phyloP scores from a whole-genome alignment of 1,139 yeast genomes.

The Hemisphaericaspora xylofermentans region DNA sequence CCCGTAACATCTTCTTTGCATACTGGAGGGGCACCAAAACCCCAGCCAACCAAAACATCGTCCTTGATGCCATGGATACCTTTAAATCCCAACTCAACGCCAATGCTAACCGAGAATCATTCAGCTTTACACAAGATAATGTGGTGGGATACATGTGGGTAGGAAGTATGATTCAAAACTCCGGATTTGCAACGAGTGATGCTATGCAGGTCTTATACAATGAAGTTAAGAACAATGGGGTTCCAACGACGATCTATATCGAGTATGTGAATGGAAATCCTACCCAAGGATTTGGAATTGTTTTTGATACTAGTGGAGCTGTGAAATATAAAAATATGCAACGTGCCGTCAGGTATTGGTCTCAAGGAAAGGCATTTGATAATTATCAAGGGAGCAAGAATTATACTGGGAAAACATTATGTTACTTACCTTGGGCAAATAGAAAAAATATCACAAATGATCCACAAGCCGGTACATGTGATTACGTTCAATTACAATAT shows the following conservation, averaged over 20 bases:
- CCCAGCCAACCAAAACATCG: constrained; percentile 10
- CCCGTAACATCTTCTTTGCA: constrained; percentile 11
- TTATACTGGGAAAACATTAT: constrained; percentile 3
- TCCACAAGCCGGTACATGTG: constrained; percentile 12
- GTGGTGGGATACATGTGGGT: constrained; percentile 17
- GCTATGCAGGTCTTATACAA: constrained; percentile 12
- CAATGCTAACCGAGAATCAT: constrained; percentile 12
- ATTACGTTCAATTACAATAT: constrained; percentile 2
- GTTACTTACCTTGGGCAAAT: constrained; percentile 6
- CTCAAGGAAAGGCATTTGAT: constrained; percentile 12
- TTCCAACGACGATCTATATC: constrained; percentile 14
- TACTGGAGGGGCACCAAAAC: constrained; percentile 15
- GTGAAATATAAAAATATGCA: constrained; percentile 9
- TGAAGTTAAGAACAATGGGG: constrained; percentile 15
- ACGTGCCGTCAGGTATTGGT: constrained; percentile 17
- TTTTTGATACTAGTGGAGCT: constrained; percentile 13
- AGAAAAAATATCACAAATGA: constrained; percentile 11
- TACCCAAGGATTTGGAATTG: constrained; percentile 14
- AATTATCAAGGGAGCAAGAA: constrained; percentile 11
- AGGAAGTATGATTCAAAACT: constrained; percentile 17
- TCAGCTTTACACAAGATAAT: constrained; percentile 10
- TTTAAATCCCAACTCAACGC: constrained; percentile 12
- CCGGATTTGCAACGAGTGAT: constrained; percentile 14
- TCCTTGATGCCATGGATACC: constrained; percentile 12
- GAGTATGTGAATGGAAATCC: constrained; percentile 15